Evolutionary conservation across 2,329 filamentous ascomycete genomes (phyloP).

Genomic region (Fusarium tricinctum): DNA sequence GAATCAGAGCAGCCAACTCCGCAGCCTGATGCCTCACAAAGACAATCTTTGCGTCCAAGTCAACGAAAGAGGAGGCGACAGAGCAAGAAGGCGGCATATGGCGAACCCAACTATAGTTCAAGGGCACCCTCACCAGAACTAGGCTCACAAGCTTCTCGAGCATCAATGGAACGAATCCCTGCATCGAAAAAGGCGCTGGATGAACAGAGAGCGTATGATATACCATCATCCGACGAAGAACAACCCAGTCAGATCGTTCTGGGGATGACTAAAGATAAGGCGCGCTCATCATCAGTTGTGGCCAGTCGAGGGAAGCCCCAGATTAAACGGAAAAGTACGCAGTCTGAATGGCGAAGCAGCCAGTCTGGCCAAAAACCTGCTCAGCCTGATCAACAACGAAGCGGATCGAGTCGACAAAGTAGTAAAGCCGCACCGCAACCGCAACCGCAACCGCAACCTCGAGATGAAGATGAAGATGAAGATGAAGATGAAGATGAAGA

Average conservation of each 20-base stretch:
- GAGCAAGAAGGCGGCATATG: slow-evolving; percentile 28
- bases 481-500: neutral
- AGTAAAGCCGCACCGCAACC: neutral
- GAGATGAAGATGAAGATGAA: neutral
- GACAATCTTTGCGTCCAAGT: neutral
- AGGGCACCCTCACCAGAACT: slow-evolving; percentile 32
- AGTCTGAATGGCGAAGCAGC: neutral
- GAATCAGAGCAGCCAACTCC: neutral
- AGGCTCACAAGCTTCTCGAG: slow-evolving; percentile 13
- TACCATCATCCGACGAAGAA: slow-evolving; percentile 2
- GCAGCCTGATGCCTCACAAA: neutral
- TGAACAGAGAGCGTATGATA: neutral
- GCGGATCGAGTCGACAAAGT: neutral
- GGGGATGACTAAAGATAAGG: neutral
- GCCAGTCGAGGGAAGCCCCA: neutral
- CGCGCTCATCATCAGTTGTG: neutral
- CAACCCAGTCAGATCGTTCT: neutral
- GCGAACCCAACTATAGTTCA: slow-evolving; percentile 2
- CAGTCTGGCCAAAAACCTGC: neutral
- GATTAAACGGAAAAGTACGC: slow-evolving; percentile 1
- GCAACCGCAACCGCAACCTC: neutral
- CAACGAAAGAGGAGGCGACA: slow-evolving; percentile 17
- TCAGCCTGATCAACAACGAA: neutral
- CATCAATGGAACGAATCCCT: neutral
- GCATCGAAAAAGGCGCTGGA: neutral